Percentiles rank a stretch among this genome's conserved stretches.
Conservation (phyloP, 257 asterid species). For the Apocynum venetum region DNA sequence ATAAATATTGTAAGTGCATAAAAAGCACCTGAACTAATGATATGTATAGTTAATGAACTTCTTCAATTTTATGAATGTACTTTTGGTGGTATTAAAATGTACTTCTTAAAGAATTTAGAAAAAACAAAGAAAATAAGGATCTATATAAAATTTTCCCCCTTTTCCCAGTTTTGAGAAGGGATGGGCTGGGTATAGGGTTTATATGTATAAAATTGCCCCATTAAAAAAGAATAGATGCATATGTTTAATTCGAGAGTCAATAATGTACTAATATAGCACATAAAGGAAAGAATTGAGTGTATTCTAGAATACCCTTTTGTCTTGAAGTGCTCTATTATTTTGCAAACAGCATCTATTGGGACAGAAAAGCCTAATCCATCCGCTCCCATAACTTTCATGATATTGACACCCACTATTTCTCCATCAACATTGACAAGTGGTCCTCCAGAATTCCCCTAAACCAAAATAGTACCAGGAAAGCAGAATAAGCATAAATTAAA, state of each 20-base stretch:
- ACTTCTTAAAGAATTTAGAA: background rate
- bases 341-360: conserved; percentile 70
- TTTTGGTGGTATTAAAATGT: background rate
- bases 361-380: conserved; percentile 84
- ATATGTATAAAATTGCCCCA: background rate
- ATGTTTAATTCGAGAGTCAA: background rate
- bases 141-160: background rate
- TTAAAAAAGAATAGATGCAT: background rate
- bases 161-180: background rate
- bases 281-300: background rate
- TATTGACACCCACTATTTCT: conserved; percentile 76
- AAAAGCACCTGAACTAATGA: background rate
- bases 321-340: conserved; percentile 72
- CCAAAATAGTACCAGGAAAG: conserved; percentile 8
- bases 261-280: background rate
- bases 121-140: background rate
- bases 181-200: background rate
- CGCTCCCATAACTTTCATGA: conserved; percentile 75
- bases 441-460: conserved; percentile 95
- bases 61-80: background rate
- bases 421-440: conserved; percentile 88
- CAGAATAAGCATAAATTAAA: conserved; percentile 3
- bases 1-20: background rate
- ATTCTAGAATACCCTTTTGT: conserved; percentile 47
- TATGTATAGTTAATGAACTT: too few species aligned